Conservation (phyloP, 2,329 filamentous ascomycete genomes). For the Annulohypoxylon truncatum region DNA sequence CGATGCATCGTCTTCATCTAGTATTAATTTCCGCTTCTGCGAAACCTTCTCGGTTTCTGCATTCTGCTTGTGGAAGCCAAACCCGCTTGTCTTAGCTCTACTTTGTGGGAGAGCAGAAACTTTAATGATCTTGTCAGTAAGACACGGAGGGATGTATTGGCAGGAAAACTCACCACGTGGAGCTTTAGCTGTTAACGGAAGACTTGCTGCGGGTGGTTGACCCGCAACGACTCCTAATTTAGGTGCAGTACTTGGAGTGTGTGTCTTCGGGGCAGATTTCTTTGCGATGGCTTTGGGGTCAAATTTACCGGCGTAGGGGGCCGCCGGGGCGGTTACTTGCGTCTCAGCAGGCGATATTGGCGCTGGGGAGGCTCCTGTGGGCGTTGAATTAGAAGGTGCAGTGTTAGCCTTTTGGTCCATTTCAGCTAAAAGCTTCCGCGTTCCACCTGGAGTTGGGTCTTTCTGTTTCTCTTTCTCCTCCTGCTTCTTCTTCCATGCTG, state of each 20-base stretch:
- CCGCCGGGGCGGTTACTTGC: slow-evolving; percentile 63
- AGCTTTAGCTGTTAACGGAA: slow-evolving; percentile 49
- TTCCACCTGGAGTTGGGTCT: slow-evolving; percentile 72
- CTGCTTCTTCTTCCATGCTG: slow-evolving; percentile 93
- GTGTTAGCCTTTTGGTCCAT: slow-evolving; percentile 76
- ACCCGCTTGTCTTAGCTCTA: slow-evolving; percentile 81
- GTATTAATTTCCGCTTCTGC: slow-evolving; percentile 79
- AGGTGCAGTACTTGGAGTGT: slow-evolving; percentile 65
- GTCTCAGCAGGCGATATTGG: slow-evolving; percentile 61
- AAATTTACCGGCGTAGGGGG: slow-evolving; percentile 80
- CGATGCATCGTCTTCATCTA: slow-evolving; percentile 88
- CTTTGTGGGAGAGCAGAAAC: slow-evolving; percentile 72
- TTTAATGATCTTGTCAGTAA: slow-evolving; percentile 47
- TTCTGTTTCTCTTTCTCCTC: slow-evolving; percentile 81
- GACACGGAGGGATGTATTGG: neutral
- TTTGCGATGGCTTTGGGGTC: slow-evolving; percentile 89
- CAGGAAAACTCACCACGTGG: slow-evolving; percentile 51
- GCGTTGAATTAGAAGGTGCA: slow-evolving; percentile 59
- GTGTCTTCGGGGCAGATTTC: slow-evolving; percentile 72
- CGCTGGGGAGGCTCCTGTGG: slow-evolving; percentile 60
- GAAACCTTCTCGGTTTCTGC: slow-evolving; percentile 73
- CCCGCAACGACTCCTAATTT: slow-evolving; percentile 62
- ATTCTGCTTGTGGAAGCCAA: slow-evolving; percentile 80
- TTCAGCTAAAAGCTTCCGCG: slow-evolving; percentile 75
- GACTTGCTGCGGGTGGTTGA: slow-evolving; percentile 51